phyloP scores from a whole-genome alignment of 2,329 filamentous ascomycete genomes.

The Penicillium sumatraense region DNA sequence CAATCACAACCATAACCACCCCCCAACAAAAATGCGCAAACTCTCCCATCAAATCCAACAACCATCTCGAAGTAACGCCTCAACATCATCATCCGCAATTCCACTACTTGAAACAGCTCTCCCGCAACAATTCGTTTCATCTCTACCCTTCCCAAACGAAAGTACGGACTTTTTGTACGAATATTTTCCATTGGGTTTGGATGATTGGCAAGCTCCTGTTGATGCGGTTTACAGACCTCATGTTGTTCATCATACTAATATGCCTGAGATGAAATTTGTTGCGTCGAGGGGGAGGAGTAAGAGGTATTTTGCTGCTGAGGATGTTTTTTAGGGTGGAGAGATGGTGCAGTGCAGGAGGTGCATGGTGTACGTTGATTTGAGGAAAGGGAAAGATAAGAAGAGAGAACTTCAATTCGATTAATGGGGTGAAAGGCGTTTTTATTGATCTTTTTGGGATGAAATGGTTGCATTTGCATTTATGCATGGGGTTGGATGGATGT shows the following conservation, averaged over 20 bases:
- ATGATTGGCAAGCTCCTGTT: slow-evolving; percentile 89
- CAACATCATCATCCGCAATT: slow-evolving; percentile 38
- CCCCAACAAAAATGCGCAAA: slow-evolving; percentile 47
- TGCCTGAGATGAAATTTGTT: slow-evolving; percentile 72
- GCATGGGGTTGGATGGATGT: neutral
- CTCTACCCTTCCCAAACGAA: slow-evolving; percentile 57
- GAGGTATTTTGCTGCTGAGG: slow-evolving; percentile 72
- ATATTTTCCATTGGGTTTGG: slow-evolving; percentile 88
- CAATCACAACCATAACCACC: too few species aligned
- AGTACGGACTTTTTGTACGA: slow-evolving; percentile 87
- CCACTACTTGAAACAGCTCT: slow-evolving; percentile 38
- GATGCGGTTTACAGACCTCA: slow-evolving; percentile 90
- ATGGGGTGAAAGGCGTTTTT: too few species aligned
- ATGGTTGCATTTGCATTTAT: too few species aligned
- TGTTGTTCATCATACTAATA: slow-evolving; percentile 83
- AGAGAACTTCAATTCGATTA: too few species aligned
- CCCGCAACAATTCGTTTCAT: slow-evolving; percentile 61
- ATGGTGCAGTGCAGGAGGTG: too few species aligned
- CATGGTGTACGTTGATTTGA: too few species aligned
- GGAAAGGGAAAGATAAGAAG: too few species aligned
- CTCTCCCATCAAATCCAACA: slow-evolving; percentile 35
- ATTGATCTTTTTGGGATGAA: too few species aligned
- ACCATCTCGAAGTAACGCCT: slow-evolving; percentile 36
- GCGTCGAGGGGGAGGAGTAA: slow-evolving; percentile 69
- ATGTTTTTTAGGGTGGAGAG: too few species aligned